Percentiles rank a stretch among this genome's conserved stretches.
phyloP scores from a whole-genome alignment of 352 stramenopile species.

The Phytopythium sindhum region DNA sequence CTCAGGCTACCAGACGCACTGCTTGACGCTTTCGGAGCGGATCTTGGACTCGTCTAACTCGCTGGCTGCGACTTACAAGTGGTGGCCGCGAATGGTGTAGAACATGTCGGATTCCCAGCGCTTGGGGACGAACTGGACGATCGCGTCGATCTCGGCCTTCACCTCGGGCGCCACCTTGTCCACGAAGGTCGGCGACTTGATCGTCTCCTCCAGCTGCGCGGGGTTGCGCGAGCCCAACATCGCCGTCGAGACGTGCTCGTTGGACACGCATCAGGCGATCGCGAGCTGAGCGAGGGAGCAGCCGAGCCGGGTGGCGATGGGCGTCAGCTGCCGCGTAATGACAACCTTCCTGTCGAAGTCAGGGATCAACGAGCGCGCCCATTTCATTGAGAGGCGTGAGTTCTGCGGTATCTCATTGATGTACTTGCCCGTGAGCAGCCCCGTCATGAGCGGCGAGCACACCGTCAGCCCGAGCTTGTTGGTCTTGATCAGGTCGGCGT shows the following conservation, averaged over 20 bases:
- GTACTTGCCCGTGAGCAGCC: too few species aligned
- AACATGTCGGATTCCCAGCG: background rate
- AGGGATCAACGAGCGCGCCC: background rate
- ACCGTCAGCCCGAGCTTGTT: too few species aligned
- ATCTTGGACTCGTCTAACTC: too few species aligned
- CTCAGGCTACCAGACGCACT: too few species aligned
- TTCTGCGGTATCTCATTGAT: too few species aligned
- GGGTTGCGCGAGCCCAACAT: constrained; percentile 41
- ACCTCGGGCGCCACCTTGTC: background rate
- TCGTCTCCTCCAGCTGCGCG: constrained; percentile 51
- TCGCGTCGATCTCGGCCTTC: background rate
- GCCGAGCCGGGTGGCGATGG: constrained; percentile 31
- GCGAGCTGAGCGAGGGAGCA: constrained; percentile 43
- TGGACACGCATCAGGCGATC: constrained; percentile 52
- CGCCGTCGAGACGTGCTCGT: constrained; percentile 53
- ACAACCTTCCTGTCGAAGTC: constrained; percentile 9
- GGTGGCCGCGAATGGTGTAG: background rate
- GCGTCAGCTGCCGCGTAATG: constrained; percentile 25
- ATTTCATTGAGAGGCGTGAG: too few species aligned
- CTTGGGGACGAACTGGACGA: background rate
- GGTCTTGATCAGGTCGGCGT: too few species aligned
- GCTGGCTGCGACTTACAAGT: background rate
- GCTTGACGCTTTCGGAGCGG: too few species aligned
- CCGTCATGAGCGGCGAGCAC: too few species aligned
- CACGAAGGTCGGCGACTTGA: background rate